Evolutionary conservation across 2,329 filamentous ascomycete genomes (phyloP), one percentile per base, ranked within the genome.

Genomic region (Tetracladium maxilliforme): DNA sequence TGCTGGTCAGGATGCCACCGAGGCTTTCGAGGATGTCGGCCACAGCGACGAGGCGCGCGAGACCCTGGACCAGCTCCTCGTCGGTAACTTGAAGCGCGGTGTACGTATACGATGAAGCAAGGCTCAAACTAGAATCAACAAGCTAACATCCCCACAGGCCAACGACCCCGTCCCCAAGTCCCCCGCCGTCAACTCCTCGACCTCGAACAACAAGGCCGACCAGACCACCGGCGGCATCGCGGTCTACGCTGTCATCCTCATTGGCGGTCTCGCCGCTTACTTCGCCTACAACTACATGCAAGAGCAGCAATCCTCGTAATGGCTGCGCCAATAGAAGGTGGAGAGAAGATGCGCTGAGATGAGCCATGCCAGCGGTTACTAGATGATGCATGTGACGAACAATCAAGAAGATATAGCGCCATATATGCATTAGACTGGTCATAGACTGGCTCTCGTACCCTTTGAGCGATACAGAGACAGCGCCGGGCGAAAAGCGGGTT

Each of bases 1-100:
- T 36, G 90, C 67, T 46, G 90, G 90, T 41, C 86, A 93, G 61
- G 90, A 98, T 56, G 79, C 81, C 45, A 93, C 87, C 43, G 90
- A 95, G 61, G 87, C 90, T 33, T 98, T 98, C 51, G 90, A 98
- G 64, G 90, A 98, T 57, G 90, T 98, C 46, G 90, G 90, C 48
- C 90, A 98, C 77, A 92, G 81, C 45, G 90, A 98, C 56, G 90
- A 98, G 66, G 90, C 90, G 39, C 78, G 90, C 39, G 87, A 95
- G 63, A 87, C 92, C 39, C 73, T 98, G 30, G 73, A 78, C 16
- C 70, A 71, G 45, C 61, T 92, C 37, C 56, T 73, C 26, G 66
- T 90, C 38, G 86, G 82, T 37, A 64, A 49, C 19, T 56, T 94
- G 51, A 92, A 92, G 73, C 70, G 82, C 52, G 51, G 69, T 64